These are phyloP conservation scores for Hypomyces rosellus DNA, from an alignment of 2,329 filamentous ascomycete genomes.

Conservation along the genomic window DNA sequence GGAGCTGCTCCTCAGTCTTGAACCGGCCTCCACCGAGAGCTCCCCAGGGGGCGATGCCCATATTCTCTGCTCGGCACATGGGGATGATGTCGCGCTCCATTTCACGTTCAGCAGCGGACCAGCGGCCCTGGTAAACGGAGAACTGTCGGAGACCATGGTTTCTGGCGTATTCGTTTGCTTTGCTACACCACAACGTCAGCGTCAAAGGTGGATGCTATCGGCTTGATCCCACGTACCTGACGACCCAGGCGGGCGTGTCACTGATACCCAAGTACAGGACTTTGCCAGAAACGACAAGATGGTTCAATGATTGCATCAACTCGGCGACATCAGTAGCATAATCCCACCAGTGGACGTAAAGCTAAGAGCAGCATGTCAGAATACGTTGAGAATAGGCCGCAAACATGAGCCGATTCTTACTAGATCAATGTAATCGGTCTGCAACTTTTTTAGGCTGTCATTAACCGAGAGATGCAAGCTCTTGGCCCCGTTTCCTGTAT, in stretches of 20 bases:
- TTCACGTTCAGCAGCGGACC: slow-evolving; percentile 34
- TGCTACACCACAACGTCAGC: slow-evolving; percentile 26
- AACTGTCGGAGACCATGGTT: slow-evolving; percentile 65
- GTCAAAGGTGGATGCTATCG: background rate
- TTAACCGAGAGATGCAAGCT: slow-evolving; percentile 50
- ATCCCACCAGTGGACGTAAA: slow-evolving; percentile 64
- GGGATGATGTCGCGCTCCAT: slow-evolving; percentile 39
- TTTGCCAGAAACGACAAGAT: slow-evolving; percentile 53
- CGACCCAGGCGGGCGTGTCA: slow-evolving; percentile 65
- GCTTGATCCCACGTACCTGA: slow-evolving; percentile 31
- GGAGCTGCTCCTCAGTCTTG: slow-evolving; percentile 32
- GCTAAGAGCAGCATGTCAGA: slow-evolving; percentile 23
- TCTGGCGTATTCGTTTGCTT: slow-evolving; percentile 63
- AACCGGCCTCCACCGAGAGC: slow-evolving; percentile 45
- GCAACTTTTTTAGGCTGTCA: slow-evolving; percentile 52
- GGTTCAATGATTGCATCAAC: slow-evolving; percentile 62
- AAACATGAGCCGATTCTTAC: slow-evolving; percentile 25
- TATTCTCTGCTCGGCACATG: slow-evolving; percentile 36
- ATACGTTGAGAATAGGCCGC: background rate
- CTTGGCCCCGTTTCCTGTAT: slow-evolving; percentile 55
- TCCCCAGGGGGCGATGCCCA: slow-evolving; percentile 56
- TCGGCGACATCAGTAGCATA: slow-evolving; percentile 60
- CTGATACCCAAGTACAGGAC: slow-evolving; percentile 61
- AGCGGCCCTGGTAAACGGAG: slow-evolving; percentile 41
- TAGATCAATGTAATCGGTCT: slow-evolving; percentile 64